Conservation (phyloP, 768 basidiomycete species). For the Dacryopinax spathularia region DNA sequence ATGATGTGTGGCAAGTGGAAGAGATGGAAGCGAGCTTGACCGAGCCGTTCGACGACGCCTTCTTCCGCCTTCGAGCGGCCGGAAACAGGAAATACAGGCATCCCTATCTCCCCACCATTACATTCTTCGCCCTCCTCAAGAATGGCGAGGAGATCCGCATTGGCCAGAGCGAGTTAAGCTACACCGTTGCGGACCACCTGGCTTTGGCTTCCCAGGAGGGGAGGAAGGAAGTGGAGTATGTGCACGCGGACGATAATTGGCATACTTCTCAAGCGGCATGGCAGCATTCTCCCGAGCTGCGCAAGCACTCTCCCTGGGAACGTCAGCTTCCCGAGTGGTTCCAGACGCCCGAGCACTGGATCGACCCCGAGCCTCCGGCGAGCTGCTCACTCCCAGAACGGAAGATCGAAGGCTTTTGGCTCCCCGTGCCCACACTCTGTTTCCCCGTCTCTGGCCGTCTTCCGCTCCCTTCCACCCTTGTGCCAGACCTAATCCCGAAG, state of each 20-base stretch:
- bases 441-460: background rate
- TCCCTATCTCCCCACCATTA: background rate
- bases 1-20: background rate
- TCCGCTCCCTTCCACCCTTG: background rate
- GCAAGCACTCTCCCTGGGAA: background rate
- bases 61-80: background rate
- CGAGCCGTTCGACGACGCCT: background rate
- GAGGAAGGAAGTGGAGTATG: background rate
- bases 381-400: background rate
- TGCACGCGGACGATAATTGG: background rate
- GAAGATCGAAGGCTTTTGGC: background rate
- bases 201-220: background rate
- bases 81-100: background rate
- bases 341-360: background rate
- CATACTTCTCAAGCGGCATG: background rate
- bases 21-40: background rate
- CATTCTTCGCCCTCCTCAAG: background rate
- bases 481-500: background rate
- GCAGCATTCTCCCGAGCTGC: background rate
- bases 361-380: background rate
- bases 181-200: background rate
- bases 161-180: background rate
- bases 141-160: background rate
- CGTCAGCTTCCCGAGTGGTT: background rate
- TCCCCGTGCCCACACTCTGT: background rate